A percentile compares a stretch with the other conserved stretches of the same genome.
phyloP scores from a whole-genome alignment of 768 basidiomycete genomes.

The Suillus tomentosus region DNA sequence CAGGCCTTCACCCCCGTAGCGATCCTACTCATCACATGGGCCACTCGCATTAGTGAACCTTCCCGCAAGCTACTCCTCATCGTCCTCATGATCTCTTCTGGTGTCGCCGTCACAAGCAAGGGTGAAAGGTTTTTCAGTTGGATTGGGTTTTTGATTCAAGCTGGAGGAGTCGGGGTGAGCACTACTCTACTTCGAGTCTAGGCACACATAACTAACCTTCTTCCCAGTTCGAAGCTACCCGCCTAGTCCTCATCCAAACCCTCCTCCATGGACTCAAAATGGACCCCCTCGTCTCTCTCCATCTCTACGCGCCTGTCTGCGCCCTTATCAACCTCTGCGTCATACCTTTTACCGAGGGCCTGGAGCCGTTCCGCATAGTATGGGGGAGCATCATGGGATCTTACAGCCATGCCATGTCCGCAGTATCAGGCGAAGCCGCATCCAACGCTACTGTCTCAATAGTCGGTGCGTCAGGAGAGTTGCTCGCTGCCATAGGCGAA shows the following conservation, averaged over 20 bases:
- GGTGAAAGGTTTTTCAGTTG: slow-evolving; percentile 88
- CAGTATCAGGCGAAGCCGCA: neutral
- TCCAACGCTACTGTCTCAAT: neutral
- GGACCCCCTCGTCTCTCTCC: slow-evolving; percentile 93
- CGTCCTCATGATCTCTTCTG: slow-evolving; percentile 87
- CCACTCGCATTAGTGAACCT: slow-evolving; percentile 85
- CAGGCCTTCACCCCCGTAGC: slow-evolving; percentile 91
- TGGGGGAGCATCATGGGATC: slow-evolving; percentile 25
- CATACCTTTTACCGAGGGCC: slow-evolving; percentile 90
- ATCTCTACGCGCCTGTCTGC: slow-evolving; percentile 97
- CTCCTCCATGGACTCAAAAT: slow-evolving; percentile 95
- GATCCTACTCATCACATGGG: slow-evolving; percentile 92
- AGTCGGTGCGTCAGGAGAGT: neutral
- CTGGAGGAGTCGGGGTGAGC: slow-evolving; percentile 75
- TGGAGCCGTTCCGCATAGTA: slow-evolving; percentile 67
- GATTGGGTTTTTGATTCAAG: slow-evolving; percentile 86
- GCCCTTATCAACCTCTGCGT: slow-evolving; percentile 84
- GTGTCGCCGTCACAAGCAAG: slow-evolving; percentile 86
- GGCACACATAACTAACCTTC: slow-evolving; percentile 8
- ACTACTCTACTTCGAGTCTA: neutral
- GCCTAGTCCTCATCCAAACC: slow-evolving; percentile 95
- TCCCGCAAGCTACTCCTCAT: slow-evolving; percentile 79
- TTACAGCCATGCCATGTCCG: neutral
- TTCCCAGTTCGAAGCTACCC: slow-evolving; percentile 80
- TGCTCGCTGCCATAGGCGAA: neutral